These are phyloP conservation scores for Phalaenopsis hybrid DNA, from an alignment of 116 monocot species.

Conservation along the genomic window DNA sequence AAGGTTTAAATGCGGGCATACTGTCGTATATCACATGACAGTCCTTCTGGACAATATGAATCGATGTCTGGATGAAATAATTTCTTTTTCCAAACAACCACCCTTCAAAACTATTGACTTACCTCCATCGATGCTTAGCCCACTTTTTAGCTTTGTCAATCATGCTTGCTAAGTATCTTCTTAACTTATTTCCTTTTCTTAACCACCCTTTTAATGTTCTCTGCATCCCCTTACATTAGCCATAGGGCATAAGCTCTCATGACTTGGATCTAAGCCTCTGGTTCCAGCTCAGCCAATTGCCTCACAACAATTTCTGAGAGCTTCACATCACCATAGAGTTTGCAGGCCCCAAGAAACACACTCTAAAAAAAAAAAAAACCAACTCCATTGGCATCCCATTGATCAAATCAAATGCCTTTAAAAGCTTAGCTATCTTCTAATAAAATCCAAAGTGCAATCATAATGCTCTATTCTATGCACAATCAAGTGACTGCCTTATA, in stretches of 20 bases:
- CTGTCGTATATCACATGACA: too few relatives aligned
- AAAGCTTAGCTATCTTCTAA: conserved; percentile 31
- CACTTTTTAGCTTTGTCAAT: too few relatives aligned
- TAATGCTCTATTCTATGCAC: conserved; percentile 50
- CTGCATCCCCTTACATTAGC: conserved; percentile 22
- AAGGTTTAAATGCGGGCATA: too few relatives aligned
- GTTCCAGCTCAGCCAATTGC: conserved; percentile 29
- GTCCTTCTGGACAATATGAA: too few relatives aligned
- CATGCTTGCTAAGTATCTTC: conserved; percentile 2
- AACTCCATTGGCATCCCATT: conserved; percentile 35
- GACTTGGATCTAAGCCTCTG: conserved; percentile 5
- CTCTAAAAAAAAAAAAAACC: conserved; percentile 35
- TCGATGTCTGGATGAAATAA: too few relatives aligned
- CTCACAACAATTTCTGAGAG: conserved; percentile 33
- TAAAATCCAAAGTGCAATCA: conserved; percentile 52
- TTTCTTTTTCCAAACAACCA: too few relatives aligned
- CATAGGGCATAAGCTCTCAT: conserved; percentile 19
- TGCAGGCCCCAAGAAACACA: conserved; percentile 40
- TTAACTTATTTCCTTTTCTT: conserved; percentile 12
- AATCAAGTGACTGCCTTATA: conserved; percentile 27
- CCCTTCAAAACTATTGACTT: too few relatives aligned
- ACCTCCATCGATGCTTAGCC: too few relatives aligned
- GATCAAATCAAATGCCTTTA: conserved; percentile 34
- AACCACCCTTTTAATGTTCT: background rate
- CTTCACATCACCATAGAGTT: conserved; percentile 18